Conservation (phyloP, 1,284 basidiomycete species). For the Takashimella tepidaria region DNA sequence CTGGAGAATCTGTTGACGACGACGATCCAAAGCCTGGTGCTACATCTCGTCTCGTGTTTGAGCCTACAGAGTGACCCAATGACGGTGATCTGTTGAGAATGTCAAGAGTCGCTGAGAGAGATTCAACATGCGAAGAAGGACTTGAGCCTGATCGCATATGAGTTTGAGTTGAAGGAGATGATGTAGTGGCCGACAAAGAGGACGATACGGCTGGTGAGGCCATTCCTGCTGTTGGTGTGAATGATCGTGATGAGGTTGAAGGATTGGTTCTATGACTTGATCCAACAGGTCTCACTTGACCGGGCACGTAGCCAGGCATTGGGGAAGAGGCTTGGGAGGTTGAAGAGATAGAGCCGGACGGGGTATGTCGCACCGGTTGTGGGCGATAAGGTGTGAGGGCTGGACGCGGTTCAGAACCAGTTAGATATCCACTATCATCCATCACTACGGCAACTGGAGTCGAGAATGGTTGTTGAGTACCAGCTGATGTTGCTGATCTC, state of each 20-base stretch:
- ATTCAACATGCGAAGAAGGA: neutral
- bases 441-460: neutral
- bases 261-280: conserved; percentile 24
- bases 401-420: conserved; percentile 10
- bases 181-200: neutral
- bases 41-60: neutral
- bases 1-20: neutral
- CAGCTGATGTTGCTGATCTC: neutral
- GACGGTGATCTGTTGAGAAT: neutral
- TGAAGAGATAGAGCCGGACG: conserved; percentile 20
- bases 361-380: conserved; percentile 29
- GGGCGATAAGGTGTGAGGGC: conserved; percentile 33
- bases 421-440: neutral
- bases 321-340: conserved; percentile 10
- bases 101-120: neutral
- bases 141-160: neutral
- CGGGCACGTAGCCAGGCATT: conserved; percentile 34
- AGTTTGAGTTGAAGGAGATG: conserved; percentile 11
- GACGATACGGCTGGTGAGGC: conserved; percentile 1
- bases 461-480: too few relatives aligned
- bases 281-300: conserved; percentile 40
- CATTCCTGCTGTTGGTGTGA: neutral
- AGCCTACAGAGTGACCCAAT: neutral
- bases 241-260: conserved; percentile 21
- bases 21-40: neutral